Conservation (phyloP, 2,329 filamentous ascomycete species). For the Aspergillus alliaceus region DNA sequence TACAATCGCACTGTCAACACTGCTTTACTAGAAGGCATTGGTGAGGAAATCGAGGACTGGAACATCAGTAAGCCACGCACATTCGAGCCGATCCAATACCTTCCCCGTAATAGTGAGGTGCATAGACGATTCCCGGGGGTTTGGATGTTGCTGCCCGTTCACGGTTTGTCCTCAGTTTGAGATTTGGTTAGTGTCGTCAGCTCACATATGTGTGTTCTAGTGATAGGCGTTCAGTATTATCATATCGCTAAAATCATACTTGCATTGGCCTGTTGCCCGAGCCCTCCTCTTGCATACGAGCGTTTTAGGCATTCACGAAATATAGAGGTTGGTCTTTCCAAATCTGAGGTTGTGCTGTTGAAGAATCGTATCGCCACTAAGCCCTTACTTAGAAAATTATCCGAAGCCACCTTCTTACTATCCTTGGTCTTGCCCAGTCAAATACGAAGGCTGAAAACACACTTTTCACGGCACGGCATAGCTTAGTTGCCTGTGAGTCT, state of each 20-base stretch:
- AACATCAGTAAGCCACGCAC: conserved; percentile 21
- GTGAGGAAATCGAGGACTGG: conserved; percentile 23
- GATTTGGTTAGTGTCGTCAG: background rate
- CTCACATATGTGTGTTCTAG: conserved; percentile 11
- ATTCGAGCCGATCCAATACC: conserved; percentile 27
- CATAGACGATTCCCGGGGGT: conserved; percentile 29
- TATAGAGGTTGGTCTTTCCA: conserved; percentile 18
- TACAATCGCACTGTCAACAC: background rate
- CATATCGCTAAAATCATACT: conserved; percentile 34
- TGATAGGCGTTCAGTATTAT: conserved; percentile 38
- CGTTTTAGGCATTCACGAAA: conserved; percentile 20
- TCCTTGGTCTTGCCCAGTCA: conserved; percentile 26
- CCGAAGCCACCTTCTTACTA: conserved; percentile 21
- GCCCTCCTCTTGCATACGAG: conserved; percentile 16
- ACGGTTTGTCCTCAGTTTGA: conserved; percentile 15
- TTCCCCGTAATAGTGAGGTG: conserved; percentile 18
- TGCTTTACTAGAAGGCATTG: conserved; percentile 1
- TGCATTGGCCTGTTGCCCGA: conserved; percentile 17
- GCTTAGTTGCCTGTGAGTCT: conserved; percentile 25
- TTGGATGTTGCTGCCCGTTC: conserved; percentile 34
- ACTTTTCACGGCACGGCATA: conserved; percentile 27
- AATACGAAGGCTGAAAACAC: conserved; percentile 28
- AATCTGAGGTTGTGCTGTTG: background rate
- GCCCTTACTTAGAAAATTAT: conserved; percentile 17
- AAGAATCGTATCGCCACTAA: background rate